Conservation (phyloP, 2,329 filamentous ascomycete genomes). For the Sporothrix humicola region DNA sequence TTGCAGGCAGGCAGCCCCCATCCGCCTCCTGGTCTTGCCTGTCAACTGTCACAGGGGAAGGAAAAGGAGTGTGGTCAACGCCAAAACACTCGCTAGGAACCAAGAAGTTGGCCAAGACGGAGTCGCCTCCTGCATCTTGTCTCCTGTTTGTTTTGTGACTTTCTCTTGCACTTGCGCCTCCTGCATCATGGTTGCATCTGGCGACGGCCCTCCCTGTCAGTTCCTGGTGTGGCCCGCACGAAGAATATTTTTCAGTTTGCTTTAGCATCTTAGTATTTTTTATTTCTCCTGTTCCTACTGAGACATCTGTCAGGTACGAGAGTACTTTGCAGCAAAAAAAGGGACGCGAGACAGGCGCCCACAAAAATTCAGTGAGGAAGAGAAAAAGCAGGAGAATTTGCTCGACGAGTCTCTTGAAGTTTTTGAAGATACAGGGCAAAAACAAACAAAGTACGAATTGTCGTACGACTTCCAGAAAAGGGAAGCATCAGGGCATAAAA, state of each 20-base stretch:
- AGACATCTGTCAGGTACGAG: slow-evolving; percentile 25
- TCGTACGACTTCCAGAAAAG: background rate
- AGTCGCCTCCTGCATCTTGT: slow-evolving; percentile 11
- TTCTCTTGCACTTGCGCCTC: slow-evolving; percentile 12
- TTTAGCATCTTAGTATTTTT: background rate
- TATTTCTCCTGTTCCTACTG: slow-evolving; percentile 13
- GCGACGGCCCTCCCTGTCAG: background rate
- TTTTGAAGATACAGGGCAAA: slow-evolving; percentile 12
- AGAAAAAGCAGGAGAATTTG: background rate
- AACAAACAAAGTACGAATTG: background rate
- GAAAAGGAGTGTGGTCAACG: background rate
- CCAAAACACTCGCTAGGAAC: slow-evolving; percentile 4
- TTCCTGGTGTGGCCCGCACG: slow-evolving; percentile 8
- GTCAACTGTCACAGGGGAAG: slow-evolving; percentile 7
- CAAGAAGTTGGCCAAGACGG: background rate
- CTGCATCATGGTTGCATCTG: slow-evolving; percentile 20
- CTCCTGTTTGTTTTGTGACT: background rate
- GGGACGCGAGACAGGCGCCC: slow-evolving; percentile 4
- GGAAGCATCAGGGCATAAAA: background rate
- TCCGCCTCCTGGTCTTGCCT: background rate
- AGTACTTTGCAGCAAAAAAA: slow-evolving; percentile 24
- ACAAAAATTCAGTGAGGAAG: background rate
- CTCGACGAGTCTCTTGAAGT: background rate
- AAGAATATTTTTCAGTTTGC: background rate
- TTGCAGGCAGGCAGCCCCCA: background rate